Base-by-base conservation (phyloP, 805 yeast species). In the Saccharomycopsis selenospora region DNA sequence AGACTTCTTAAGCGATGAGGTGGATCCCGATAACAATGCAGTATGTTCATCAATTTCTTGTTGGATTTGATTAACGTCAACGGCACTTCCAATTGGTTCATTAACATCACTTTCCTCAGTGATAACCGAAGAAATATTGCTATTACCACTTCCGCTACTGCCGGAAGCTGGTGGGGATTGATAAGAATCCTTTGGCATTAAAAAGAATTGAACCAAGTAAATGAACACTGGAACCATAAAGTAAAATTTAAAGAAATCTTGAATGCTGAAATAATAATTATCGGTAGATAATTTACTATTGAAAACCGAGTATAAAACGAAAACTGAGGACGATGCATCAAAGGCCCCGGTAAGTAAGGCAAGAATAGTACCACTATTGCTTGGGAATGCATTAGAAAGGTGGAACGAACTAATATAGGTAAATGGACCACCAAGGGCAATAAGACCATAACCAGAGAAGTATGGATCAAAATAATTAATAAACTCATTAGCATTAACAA, bases 401-500 rank as follows among this genome's bases (percentile, higher is more conserved):
- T 90, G 97, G 73, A 91, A 89, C 51, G 88, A 79, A 17, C 95
- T 83, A 50, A 91, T 89, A 62, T 85, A 90, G 17, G 85, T 90
- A 66, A 90, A 89, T 8, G 98, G 98, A 4, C 98, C 97, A 7
- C 95, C 96, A 50, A 88, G 69, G 0, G 96, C 96, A 24, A 90
- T 68, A 10, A 77, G 64, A 2, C 83, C 69, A 62, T 85, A 91
- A 1, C 97, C 98, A 8, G 65, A 47, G 33, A 87, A 63, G 63
- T 84, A 89, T 3, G 82, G 79, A 62, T 89, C 96, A 40, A 75
- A 55, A 0, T 55, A 4, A 0, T 27, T 27, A 4, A 58, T 33
- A 3, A 58, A 46, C 30, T 73, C 52, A 36, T 51, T 55, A 17
- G 78, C 77, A 50, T 60, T 58, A 3, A 73, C 70, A 48, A 82